Evolutionary conservation across 495 filamentous ascomycete genomes (phyloP).

Genomic region (Zalerion maritima): DNA sequence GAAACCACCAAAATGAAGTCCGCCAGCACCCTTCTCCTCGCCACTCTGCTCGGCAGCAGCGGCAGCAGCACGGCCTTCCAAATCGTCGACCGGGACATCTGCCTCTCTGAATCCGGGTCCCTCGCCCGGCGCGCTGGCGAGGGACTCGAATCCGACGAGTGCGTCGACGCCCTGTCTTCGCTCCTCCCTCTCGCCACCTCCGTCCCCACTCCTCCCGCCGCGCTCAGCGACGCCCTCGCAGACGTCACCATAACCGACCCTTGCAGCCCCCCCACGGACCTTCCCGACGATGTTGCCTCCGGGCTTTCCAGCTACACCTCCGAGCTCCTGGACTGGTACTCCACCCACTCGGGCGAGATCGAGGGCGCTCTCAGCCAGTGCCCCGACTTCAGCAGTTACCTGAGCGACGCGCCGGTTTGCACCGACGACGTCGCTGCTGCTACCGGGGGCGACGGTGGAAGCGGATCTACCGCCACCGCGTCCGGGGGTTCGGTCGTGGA

Average conservation of each 20-base stretch:
- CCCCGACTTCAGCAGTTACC: conserved; percentile 1
- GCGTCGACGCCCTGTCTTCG: no score
- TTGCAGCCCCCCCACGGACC: conserved; percentile 5
- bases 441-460: conserved; percentile 1
- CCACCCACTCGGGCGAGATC: conserved; percentile 4
- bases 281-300: conserved; percentile 1
- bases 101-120: no score
- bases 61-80: no score
- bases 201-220: conserved; percentile 11
- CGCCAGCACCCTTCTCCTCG: no score
- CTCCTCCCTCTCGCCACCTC: no score
- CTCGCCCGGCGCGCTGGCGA: no score
- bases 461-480: conserved; percentile 2
- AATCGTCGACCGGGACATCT: no score
- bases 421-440: background rate
- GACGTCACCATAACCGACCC: conserved; percentile 4
- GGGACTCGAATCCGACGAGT: no score
- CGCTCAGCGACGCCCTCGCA: background rate
- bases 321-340: conserved; percentile 5
- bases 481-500: conserved; percentile 5
- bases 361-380: conserved; percentile 5
- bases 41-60: no score
- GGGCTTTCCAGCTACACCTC: conserved; percentile 7
- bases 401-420: conserved; percentile 5
- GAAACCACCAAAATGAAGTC: no score